Evolutionary conservation across 208 protist species (phyloP).

Genomic region (Endotrypanum monterogeii): DNA sequence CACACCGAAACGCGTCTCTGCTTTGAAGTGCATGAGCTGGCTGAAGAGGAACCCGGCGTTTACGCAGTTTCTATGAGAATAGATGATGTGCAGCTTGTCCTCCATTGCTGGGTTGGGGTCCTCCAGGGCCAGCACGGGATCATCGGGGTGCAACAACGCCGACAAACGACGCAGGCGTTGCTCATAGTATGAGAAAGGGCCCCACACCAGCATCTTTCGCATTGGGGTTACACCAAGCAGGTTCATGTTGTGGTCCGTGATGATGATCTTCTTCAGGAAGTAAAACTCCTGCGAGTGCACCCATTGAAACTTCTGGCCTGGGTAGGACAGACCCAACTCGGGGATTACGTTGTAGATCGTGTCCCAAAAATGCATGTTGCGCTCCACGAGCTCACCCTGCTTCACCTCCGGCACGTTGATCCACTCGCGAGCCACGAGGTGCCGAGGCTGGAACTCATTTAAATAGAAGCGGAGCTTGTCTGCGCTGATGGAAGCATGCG

Average conservation of each 20-base stretch:
- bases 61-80: slow-evolving; percentile 88
- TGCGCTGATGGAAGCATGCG: slow-evolving; percentile 79
- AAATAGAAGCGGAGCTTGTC: slow-evolving; percentile 92
- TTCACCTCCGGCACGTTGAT: slow-evolving; percentile 87
- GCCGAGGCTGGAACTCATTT: slow-evolving; percentile 91
- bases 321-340: slow-evolving; percentile 91
- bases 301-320: slow-evolving; percentile 92
- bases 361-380: slow-evolving; percentile 94
- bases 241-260: slow-evolving; percentile 94
- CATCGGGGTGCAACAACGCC: slow-evolving; percentile 87
- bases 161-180: slow-evolving; percentile 88
- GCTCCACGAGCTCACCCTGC: slow-evolving; percentile 86
- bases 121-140: slow-evolving; percentile 88
- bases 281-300: slow-evolving; percentile 93
- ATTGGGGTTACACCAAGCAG: slow-evolving; percentile 87
- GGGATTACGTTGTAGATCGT: slow-evolving; percentile 93
- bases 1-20: slow-evolving; percentile 88
- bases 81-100: slow-evolving; percentile 89
- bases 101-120: slow-evolving; percentile 80
- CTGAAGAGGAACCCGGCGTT: slow-evolving; percentile 90
- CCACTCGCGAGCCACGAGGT: slow-evolving; percentile 88
- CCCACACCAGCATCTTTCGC: slow-evolving; percentile 91
- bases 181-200: slow-evolving; percentile 92
- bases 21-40: slow-evolving; percentile 80
- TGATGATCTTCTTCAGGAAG: slow-evolving; percentile 92